phyloP scores from a whole-genome alignment of 192 early-diverging fungal genomes.

The Backusella morwellensis region DNA sequence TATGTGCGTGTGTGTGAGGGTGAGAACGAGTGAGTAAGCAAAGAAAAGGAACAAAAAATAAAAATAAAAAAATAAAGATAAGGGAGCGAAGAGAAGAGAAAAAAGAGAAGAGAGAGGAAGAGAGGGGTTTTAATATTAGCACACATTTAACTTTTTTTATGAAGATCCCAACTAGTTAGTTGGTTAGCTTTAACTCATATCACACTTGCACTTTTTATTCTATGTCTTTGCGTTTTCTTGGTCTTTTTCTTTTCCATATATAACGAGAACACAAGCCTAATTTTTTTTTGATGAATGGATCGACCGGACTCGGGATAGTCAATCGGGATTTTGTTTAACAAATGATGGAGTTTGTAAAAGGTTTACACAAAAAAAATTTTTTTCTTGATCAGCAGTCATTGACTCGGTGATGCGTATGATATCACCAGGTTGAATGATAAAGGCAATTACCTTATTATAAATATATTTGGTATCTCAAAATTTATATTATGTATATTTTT shows the following conservation, averaged over 20 bases:
- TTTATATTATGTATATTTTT: background rate
- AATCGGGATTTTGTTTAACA: background rate
- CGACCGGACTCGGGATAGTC: background rate
- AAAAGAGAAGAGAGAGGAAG: background rate
- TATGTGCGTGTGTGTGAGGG: background rate
- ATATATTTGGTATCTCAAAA: background rate
- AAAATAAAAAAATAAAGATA: background rate
- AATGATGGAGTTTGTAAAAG: background rate
- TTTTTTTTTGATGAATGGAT: conserved; percentile 3
- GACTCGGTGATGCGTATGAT: background rate
- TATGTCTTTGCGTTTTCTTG: background rate
- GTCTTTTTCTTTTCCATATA: background rate
- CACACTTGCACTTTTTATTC: background rate
- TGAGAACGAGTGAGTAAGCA: background rate
- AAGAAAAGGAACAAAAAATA: background rate
- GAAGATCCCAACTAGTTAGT: background rate
- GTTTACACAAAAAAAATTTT: background rate
- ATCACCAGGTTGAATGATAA: background rate
- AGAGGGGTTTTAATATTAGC: conserved; percentile 1
- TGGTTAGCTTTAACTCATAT: background rate
- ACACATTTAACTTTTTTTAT: background rate
- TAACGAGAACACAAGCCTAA: background rate
- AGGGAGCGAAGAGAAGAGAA: background rate
- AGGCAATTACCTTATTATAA: background rate
- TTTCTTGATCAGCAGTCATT: conserved; percentile 3